Percentiles rank a stretch among this genome's conserved stretches.
Conservation (phyloP, 768 basidiomycete species). For the Russula vinacea region DNA sequence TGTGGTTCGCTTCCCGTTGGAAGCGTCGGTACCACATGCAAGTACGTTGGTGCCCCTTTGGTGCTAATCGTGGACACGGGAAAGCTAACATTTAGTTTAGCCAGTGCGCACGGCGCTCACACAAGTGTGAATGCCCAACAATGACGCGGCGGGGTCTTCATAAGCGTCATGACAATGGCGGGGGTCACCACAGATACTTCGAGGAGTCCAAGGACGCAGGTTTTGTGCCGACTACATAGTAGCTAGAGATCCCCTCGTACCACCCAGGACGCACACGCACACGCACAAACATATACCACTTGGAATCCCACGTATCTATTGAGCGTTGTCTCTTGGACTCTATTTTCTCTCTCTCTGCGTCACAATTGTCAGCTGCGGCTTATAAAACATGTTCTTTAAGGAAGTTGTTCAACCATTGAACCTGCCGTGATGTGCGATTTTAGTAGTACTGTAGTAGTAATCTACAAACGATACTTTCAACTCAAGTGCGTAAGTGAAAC, state of each 20-base stretch:
- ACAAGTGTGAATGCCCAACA: conserved; percentile 30
- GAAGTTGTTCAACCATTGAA: too few species aligned
- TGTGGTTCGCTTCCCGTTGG: conserved; percentile 34
- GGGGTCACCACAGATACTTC: too few species aligned
- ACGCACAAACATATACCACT: too few species aligned
- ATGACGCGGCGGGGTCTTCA: conserved; percentile 31
- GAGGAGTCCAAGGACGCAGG: too few species aligned
- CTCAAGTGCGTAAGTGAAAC: too few species aligned
- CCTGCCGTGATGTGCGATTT: too few species aligned
- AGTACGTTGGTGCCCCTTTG: conserved; percentile 21
- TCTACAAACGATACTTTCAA: too few species aligned
- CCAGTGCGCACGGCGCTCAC: conserved; percentile 29
- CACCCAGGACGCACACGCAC: too few species aligned
- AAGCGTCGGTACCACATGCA: conserved; percentile 28
- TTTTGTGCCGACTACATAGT: too few species aligned
- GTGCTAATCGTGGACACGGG: conserved; percentile 4
- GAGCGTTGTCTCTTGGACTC: conserved; percentile 19
- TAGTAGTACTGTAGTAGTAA: too few species aligned
- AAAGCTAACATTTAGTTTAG: conserved; percentile 16
- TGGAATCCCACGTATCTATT: conserved; percentile 5
- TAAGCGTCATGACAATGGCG: conserved; percentile 26
- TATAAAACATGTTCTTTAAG: too few species aligned
- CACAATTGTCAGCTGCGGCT: conserved; percentile 20
- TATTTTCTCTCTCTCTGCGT: background rate
- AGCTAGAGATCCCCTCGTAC: too few species aligned